Base-by-base conservation (phyloP, 768 basidiomycete species). In the Tricholoma terreum region DNA sequence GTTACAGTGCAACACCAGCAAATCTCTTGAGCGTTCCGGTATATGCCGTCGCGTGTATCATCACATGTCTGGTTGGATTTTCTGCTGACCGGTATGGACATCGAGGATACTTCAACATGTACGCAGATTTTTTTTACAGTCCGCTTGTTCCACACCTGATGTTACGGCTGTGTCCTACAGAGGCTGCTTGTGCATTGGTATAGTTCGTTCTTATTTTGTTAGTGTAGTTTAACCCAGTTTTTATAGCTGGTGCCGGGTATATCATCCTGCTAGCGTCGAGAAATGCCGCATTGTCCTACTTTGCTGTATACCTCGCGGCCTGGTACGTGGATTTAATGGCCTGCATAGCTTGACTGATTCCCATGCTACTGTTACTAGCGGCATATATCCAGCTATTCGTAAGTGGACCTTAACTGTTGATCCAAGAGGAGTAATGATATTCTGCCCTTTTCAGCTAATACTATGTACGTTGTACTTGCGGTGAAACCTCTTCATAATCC, bases 11-110 rank as follows among this genome's bases (percentile, higher is more conserved):
- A 3, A 89, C 88, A 0, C 77, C 78, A 0, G 89, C 90, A 7
- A 91, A 92, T 68, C 75, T 92, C 40, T 69, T 92, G 54, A 89
- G 87, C 3, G 88, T 91, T 4, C 90, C 90, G 0, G 87, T 90
- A 35, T 92, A 91, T 63, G 77, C 77, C 7, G 77, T 83, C 43
- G 90, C 90, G 10, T 85, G 87, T 61, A 72, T 85, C 21, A 68
- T 84, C 36, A 91, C 90, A 4, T 87, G 84, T 64, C 52, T 70
- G 0, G 83, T 89, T 31, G 88, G 87, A 6, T 87, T 77, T 67
- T 49, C 75, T 8, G 87, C 87, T 1, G 89, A 91, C 66, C 75
- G 80, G 50, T 76, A 78, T 57, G 82, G 84, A 15, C 75, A 76
- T 40, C 75, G 90, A 58, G 87, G 85, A 2, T 73, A 78, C 48